Evolutionary conservation across 768 basidiomycete species (phyloP).

Genomic region (Sarcodon aspratus): DNA sequence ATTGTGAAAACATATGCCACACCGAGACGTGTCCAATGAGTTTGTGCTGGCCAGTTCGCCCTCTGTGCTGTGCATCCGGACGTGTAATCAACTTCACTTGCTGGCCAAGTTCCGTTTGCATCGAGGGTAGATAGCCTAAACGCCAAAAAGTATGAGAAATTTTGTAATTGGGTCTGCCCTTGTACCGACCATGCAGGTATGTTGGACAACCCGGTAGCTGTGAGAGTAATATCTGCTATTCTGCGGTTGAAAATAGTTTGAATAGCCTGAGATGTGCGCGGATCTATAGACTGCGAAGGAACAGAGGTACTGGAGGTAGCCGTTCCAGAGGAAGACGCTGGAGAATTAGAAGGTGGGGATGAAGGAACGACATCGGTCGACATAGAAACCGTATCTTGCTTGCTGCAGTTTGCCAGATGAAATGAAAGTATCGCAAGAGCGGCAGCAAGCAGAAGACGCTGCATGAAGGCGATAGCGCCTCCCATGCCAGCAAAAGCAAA

Average conservation of each 20-base stretch:
- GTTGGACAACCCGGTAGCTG: slow-evolving; percentile 18
- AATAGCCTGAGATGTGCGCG: slow-evolving; percentile 25
- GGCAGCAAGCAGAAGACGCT: too few species aligned
- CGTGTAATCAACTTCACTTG: slow-evolving; percentile 44
- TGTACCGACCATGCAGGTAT: slow-evolving; percentile 27
- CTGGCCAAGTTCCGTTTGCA: slow-evolving; percentile 36
- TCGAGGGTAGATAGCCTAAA: slow-evolving; percentile 36
- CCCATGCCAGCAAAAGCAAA: too few species aligned
- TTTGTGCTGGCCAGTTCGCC: slow-evolving; percentile 61
- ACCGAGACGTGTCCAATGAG: slow-evolving; percentile 32
- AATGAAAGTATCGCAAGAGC: too few species aligned
- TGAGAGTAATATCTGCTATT: slow-evolving; percentile 29
- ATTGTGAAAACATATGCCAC: slow-evolving; percentile 1
- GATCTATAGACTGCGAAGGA: too few species aligned
- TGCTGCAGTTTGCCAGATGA: too few species aligned
- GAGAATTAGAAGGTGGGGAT: too few species aligned
- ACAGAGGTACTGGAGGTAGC: too few species aligned
- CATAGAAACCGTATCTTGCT: too few species aligned
- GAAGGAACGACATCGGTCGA: too few species aligned
- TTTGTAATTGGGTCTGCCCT: not conserved
- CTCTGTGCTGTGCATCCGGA: slow-evolving; percentile 49
- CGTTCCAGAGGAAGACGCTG: too few species aligned
- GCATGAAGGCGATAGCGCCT: too few species aligned
- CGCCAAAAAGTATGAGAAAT: not conserved
- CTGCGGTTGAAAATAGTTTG: slow-evolving; percentile 25